Evolutionary conservation across 2,329 filamentous ascomycete genomes (phyloP).

Genomic region (Coniella lustricola): DNA sequence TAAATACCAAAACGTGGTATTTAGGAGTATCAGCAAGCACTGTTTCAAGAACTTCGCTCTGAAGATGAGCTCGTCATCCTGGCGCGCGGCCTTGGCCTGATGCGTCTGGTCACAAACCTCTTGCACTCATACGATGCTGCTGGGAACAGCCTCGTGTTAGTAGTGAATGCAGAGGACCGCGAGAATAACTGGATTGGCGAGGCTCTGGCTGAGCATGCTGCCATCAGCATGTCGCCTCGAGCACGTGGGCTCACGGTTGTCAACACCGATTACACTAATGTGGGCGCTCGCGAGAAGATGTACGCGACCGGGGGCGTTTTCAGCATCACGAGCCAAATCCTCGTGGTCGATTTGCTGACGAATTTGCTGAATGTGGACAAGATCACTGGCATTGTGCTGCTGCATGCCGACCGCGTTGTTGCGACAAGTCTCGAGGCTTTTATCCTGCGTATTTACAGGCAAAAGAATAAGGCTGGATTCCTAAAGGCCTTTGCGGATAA

Average conservation of each 20-base stretch:
- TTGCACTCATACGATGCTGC: conserved; percentile 95
- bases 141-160: conserved; percentile 83
- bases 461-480: conserved; percentile 90
- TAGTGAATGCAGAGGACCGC: conserved; percentile 83
- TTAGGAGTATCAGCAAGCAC: conserved; percentile 84
- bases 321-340: conserved; percentile 89
- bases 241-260: conserved; percentile 83
- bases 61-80: conserved; percentile 94
- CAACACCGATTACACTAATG: conserved; percentile 89
- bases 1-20: conserved; percentile 2
- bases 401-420: conserved; percentile 82
- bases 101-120: conserved; percentile 90
- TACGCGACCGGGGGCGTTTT: conserved; percentile 86
- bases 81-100: conserved; percentile 82
- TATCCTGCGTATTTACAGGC: conserved; percentile 85
- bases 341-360: conserved; percentile 91
- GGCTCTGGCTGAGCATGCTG: conserved; percentile 89
- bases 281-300: conserved; percentile 82
- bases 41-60: conserved; percentile 81
- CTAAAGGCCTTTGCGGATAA: conserved; percentile 94
- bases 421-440: conserved; percentile 91
- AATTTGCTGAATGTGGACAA: conserved; percentile 71
- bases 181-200: conserved; percentile 98
- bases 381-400: conserved; percentile 76
- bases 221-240: conserved; percentile 73